Evolutionary conservation across 306 rosid species (phyloP), one percentile per base, ranked within the genome.

Genomic region (Echinosophora koreensis): DNA sequence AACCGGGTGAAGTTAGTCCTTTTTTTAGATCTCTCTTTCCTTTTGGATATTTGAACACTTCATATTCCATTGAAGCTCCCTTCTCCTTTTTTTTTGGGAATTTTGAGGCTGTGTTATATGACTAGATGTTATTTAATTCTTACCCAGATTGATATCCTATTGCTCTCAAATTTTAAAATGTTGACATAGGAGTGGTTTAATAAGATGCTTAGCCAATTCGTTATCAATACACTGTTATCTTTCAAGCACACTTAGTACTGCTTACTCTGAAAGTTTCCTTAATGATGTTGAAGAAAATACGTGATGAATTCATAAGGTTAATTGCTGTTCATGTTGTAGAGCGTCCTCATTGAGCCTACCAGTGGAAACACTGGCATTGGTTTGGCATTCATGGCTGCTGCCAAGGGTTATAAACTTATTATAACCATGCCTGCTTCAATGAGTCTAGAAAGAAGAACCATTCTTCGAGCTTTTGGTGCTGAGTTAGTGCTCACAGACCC

Each of bases 301-400:
- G 39, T 35, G 39, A 35, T 35, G 73, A 18, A 60, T 28, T 74
- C 70, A 77, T 52, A 17, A 50, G 57, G 59, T 42, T 38, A 76
- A 18, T 47, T 78, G 54, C 17, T 51, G 27, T 60, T 68, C 82
- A 16, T 86, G 55, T 35, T 76, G 78, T 83, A 93, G 97, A 93
- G 96, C 81, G 84, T 89, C 74, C 85, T 93, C 66, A 80, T 93
- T 77, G 97, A 93, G 86, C 94, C 97, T 71, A 93, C 97, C 18
- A 93, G 97, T 7, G 96, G 97, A 42, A 93, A 93, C 84, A 93
- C 97, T 67, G 97, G 96, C 85, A 93, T 90, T 66, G 97, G 96
- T 4, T 84, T 93, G 89, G 97, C 96, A 16, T 93, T 93, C 87
- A 90, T 93, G 83, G 94, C 97, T 11, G 97, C 97, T 50, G 97